A percentile compares a stretch with the other conserved stretches of the same genome.
Evolutionary conservation across 2,329 filamentous ascomycete species (phyloP).

Genomic region (Arthroderma sp.): DNA sequence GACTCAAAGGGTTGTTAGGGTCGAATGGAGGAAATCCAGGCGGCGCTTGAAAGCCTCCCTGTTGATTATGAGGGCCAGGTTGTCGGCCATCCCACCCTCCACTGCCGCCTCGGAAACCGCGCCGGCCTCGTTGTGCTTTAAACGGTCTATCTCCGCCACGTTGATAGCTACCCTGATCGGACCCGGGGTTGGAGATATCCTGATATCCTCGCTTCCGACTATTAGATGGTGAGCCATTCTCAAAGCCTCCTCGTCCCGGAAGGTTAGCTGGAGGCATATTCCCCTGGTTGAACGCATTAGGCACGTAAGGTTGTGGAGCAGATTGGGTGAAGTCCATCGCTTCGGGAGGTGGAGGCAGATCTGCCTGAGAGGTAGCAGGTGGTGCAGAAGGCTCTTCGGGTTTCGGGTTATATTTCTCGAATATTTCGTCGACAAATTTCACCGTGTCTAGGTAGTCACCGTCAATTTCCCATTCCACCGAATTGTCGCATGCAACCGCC

Average conservation of each 20-base stretch:
- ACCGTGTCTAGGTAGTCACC: slow-evolving; percentile 30
- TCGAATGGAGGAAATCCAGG: slow-evolving; percentile 40
- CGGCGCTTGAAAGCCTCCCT: slow-evolving; percentile 26
- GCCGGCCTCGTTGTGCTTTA: slow-evolving; percentile 31
- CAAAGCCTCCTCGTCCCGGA: slow-evolving; percentile 5
- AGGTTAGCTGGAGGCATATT: slow-evolving; percentile 11
- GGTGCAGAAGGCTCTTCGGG: slow-evolving; percentile 18
- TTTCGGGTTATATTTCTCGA: slow-evolving; percentile 37
- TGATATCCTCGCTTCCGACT: slow-evolving; percentile 41
- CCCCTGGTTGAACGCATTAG: slow-evolving; percentile 12
- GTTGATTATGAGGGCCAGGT: slow-evolving; percentile 21
- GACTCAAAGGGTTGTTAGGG: slow-evolving; percentile 41
- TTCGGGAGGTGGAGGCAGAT: slow-evolving; percentile 11
- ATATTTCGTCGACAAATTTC: slow-evolving; percentile 44
- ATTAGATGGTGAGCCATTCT: slow-evolving; percentile 18
- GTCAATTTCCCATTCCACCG: background rate
- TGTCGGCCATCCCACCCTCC: slow-evolving; percentile 31
- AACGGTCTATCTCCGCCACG: slow-evolving; percentile 30
- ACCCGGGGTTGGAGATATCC: slow-evolving; percentile 35
- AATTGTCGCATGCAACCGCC: background rate
- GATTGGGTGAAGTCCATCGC: slow-evolving; percentile 9
- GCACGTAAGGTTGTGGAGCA: slow-evolving; percentile 10
- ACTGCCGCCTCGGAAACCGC: slow-evolving; percentile 17
- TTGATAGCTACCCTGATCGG: slow-evolving; percentile 30
- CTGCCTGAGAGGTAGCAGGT: slow-evolving; percentile 14